Evolutionary conservation across 192 early-diverging fungal species (phyloP), one percentile per base, ranked within the genome.

Genomic region (Coemansia sp.): DNA sequence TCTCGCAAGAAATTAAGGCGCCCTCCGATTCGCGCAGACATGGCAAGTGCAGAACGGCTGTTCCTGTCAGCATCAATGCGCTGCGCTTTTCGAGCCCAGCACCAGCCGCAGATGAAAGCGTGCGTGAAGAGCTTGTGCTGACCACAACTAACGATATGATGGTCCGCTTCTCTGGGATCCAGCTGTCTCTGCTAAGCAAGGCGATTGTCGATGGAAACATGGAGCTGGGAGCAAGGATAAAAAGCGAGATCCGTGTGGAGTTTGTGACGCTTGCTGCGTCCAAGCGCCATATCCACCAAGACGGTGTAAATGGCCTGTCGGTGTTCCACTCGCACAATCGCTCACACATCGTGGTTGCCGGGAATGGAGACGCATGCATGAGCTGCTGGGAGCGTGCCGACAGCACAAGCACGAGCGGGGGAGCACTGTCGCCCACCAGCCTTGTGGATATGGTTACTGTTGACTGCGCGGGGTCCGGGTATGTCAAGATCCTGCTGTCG

Each of bases 121-220:
- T 4, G 56, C 52, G 52, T 2, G 64, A 73, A 28, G 77, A 74
- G 68, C 72, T 80, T 37, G 68, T 71, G 19, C 47, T 74, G 28
- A 66, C 62, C 7, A 53, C 47, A 29, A 37, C 33, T 6, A 23
- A 42, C 22, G 68, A 64, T 17, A 55, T 44, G 2, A 61, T 74
- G 2, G 64, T 74, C 53, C 68, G 77, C 38, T 80, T 80, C 31
- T 61, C 62, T 1, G 57, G 58, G 2, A 66, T 80, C 15, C 42
- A 56, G 19, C 57, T 74, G 6, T 29, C 53, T 14, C 44, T 58
- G 4, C 45, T 80, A 10, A 64, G 65, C 68, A 48, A 55, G 33
- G 68, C 72, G 17, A 74, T 80, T 34, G 48, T 54, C 17, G 44
- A 52, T 0, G 64, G 64, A 27, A 52, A 80, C 29, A 74, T 67